Conservation (phyloP, 345 rosid species). For the Eutrema heterophyllum region DNA sequence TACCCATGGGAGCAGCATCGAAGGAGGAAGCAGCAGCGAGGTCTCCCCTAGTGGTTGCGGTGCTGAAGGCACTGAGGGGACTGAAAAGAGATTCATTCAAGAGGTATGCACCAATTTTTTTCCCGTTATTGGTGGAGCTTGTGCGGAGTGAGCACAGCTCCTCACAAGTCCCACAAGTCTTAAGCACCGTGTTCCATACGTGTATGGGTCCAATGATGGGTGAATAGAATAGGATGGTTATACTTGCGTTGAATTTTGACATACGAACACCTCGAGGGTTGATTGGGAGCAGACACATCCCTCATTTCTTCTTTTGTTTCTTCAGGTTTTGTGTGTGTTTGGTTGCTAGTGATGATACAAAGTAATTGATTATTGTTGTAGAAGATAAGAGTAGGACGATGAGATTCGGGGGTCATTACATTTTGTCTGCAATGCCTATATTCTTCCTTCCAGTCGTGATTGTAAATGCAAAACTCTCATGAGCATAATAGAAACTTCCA, state of each 20-base stretch:
- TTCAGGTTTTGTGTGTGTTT: constrained; percentile 8
- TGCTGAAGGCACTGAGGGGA: constrained; percentile 47
- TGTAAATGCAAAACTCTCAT: constrained; percentile 5
- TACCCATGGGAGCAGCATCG: constrained; percentile 59
- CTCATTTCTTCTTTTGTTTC: neutral
- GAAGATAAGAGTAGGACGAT: constrained; percentile 5
- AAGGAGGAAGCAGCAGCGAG: constrained; percentile 85
- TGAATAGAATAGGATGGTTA: constrained; percentile 15
- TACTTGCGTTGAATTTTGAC: constrained; percentile 1
- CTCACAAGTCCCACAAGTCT: constrained; percentile 59
- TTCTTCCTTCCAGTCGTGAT: neutral
- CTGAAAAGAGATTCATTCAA: constrained; percentile 52
- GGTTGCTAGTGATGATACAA: constrained; percentile 1
- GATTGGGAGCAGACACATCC: constrained; percentile 15
- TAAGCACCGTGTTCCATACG: constrained; percentile 59
- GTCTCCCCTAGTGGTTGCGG: constrained; percentile 55
- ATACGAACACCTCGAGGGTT: constrained; percentile 7
- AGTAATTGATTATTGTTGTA: constrained; percentile 15
- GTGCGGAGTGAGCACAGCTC: constrained; percentile 84
- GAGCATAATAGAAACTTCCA: neutral
- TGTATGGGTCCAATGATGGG: constrained; percentile 63
- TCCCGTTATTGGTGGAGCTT: constrained; percentile 76
- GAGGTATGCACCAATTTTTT: constrained; percentile 46
- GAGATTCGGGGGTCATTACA: neutral
- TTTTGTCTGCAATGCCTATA: neutral